These are phyloP conservation scores for Passalora sequoiae DNA, from an alignment of 2,329 filamentous ascomycete species.

Conservation along the genomic window DNA sequence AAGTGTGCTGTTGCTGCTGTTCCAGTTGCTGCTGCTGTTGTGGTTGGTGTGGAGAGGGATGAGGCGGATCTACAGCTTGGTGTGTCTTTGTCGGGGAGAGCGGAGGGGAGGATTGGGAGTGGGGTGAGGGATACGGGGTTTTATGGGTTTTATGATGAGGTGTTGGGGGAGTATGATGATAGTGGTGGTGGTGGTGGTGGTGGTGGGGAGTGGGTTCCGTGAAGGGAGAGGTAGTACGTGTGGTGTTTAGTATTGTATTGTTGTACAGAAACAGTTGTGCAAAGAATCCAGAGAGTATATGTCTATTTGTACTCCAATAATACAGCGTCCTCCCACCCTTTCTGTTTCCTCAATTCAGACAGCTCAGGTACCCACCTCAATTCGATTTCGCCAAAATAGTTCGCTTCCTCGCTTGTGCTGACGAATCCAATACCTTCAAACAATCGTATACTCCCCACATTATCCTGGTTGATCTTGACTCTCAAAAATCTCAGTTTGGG, in stretches of 20 bases:
- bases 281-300: no score
- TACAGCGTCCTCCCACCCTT: conserved; percentile 16
- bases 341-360: conserved; percentile 10
- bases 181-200: no score
- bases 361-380: conserved; percentile 38
- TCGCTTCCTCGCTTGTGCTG: conserved; percentile 46
- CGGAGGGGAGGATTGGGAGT: neutral
- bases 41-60: no score
- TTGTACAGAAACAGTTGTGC: no score
- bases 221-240: no score
- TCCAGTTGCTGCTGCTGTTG: no score
- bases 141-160: conserved; percentile 25
- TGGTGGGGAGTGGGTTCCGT: no score
- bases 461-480: conserved; percentile 58
- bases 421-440: conserved; percentile 59
- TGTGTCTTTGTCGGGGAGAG: neutral
- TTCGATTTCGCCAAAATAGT: conserved; percentile 66
- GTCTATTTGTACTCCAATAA: conserved; percentile 14
- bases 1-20: no score
- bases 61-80: neutral
- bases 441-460: conserved; percentile 53
- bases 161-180: conserved; percentile 17
- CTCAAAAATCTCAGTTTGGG: conserved; percentile 45
- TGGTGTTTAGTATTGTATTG: no score
- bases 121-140: conserved; percentile 19